Evolutionary conservation across 1,284 basidiomycete species (phyloP), one percentile per base, ranked within the genome.

Genomic region (Singerocomus inundabilis): DNA sequence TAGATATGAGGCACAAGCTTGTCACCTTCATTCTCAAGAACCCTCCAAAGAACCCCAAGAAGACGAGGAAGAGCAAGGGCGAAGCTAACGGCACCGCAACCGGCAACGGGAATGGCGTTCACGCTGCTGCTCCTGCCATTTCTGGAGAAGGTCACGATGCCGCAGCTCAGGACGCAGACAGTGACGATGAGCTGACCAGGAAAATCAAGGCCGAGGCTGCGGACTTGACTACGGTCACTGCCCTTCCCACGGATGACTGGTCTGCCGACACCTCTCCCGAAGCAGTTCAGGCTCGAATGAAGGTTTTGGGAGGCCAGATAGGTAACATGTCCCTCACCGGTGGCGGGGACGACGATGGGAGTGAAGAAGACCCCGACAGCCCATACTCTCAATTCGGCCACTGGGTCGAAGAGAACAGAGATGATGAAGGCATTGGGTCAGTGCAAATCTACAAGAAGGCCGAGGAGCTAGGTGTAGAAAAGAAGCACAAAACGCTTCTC

Each of bases 1-100:
- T 99, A 57, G 94, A 99, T 71, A 98, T 98, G 93, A 81, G 93
- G 41, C 96, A 99, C 79, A 98, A 95, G 75, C 81, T 99, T 53
- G 89, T 89, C 39, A 95, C 95, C 3, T 99, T 92, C 76, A 98
- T 99, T 69, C 66, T 97, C 66, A 98, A 97, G 78, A 99, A 99
- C 72, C 97, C 97, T 39, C 96, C 94, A 57, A 86, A 86, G 76
- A 93, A 90, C 38, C 96, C 94, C 57, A 86, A 86, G 76, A 93
- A 90, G 72, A 79, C 77, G 58, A 93, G 87, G 75, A 82, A 82
- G 66, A 78, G 68, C 62, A 85, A 78, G 65, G 74, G 64, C 21
- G 63, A 71, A 46, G 68, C 69, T 39, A 78, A 76, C 40, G 77
- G 79, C 59, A 73, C 77, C 39, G 75, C 75, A 48, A 73, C 75